phyloP scores from a whole-genome alignment of 495 filamentous ascomycete species.

The Neurospora sp. region DNA sequence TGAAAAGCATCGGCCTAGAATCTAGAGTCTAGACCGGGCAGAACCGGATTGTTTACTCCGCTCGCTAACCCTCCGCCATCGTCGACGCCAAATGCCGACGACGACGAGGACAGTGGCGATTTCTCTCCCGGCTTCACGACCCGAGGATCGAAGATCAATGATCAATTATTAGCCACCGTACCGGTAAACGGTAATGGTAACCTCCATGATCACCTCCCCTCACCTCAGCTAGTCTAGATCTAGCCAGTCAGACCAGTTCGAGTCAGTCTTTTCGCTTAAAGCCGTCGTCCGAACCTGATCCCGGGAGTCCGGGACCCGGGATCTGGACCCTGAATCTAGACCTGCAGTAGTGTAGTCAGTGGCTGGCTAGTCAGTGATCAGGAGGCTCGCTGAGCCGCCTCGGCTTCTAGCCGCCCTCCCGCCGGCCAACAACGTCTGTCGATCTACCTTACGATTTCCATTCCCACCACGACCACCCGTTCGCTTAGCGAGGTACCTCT shows the following conservation, averaged over 20 bases:
- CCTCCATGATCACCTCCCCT: no score
- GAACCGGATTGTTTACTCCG: background rate
- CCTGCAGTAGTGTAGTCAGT: background rate
- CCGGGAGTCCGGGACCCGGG: background rate
- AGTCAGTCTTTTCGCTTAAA: background rate
- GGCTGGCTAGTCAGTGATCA: background rate
- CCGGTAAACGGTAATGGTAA: no score
- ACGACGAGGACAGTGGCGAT: no score
- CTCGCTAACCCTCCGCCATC: no score
- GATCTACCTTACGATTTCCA: background rate
- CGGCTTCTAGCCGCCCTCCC: background rate
- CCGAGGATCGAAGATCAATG: no score
- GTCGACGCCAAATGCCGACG: no score
- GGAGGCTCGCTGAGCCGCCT: background rate
- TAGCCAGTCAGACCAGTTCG: no score
- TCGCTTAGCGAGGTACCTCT: background rate
- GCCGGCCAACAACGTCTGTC: background rate
- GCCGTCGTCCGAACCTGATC: background rate
- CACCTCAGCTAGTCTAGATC: no score
- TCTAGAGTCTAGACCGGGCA: background rate
- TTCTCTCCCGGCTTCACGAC: no score
- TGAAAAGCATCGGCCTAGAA: background rate
- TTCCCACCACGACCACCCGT: background rate
- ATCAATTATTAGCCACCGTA: no score
- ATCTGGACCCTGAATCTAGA: background rate